These are phyloP conservation scores for Pythium guiyangense DNA, from an alignment of 352 stramenopile species.

Conservation along the genomic window DNA sequence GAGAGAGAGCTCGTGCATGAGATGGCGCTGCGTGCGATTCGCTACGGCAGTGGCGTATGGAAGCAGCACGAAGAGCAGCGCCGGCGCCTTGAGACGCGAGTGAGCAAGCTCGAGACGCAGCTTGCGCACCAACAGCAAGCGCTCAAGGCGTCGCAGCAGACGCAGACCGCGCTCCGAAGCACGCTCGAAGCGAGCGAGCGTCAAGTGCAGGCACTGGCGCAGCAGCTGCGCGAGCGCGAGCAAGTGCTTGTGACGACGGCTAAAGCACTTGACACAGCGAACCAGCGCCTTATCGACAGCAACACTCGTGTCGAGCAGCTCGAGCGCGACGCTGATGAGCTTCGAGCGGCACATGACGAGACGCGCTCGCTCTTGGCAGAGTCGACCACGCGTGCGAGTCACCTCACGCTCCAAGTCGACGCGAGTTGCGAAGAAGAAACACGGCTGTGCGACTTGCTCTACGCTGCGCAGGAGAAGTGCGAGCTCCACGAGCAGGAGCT, in stretches of 20 bases:
- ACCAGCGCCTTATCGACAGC: not conserved
- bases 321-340: not conserved
- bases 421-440: constrained; percentile 5
- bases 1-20: not conserved
- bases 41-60: constrained; percentile 26
- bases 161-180: not conserved
- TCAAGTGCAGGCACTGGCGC: not conserved
- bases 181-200: constrained; percentile 6
- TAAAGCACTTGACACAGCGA: not conserved
- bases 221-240: not conserved
- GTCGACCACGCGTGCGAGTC: not conserved
- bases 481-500: constrained; percentile 7
- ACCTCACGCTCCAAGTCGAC: not conserved
- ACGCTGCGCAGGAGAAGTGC: constrained; percentile 13
- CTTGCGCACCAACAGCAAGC: not conserved
- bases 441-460: constrained; percentile 16
- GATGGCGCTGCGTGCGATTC: constrained; percentile 23
- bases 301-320: not conserved
- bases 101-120: constrained; percentile 4
- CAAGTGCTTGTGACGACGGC: not conserved
- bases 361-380: not conserved
- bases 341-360: not conserved
- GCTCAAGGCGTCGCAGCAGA: not conserved
- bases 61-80: constrained; percentile 26
- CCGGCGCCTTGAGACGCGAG: constrained; percentile 9